These are phyloP conservation scores for Fomitiporia mediterranea DNA, from an alignment of 1,284 basidiomycete species.

Conservation along the genomic window DNA sequence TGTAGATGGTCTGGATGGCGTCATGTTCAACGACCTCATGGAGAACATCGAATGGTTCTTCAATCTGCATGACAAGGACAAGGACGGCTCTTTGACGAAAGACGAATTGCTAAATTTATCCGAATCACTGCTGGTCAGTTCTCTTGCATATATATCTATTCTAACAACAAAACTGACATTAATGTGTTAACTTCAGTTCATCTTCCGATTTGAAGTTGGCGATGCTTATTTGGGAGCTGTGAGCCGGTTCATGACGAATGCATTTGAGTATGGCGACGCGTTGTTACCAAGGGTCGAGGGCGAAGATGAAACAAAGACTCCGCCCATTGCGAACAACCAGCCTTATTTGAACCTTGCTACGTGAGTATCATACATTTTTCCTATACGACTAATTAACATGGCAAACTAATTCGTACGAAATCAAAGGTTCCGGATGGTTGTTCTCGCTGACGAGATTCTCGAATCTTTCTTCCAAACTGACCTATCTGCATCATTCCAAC, in stretches of 20 bases:
- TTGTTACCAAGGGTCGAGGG: conserved; percentile 53
- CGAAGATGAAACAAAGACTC: conserved; percentile 40
- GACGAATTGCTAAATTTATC: conserved; percentile 95
- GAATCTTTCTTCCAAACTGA: conserved; percentile 94
- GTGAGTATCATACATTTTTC: conserved; percentile 36
- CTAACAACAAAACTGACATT: neutral
- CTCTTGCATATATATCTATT: conserved; percentile 1
- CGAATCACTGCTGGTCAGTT: conserved; percentile 85
- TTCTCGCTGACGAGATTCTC: conserved; percentile 89
- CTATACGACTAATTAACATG: neutral
- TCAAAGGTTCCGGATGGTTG: conserved; percentile 91
- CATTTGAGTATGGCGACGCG: conserved; percentile 94
- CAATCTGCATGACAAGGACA: conserved; percentile 92
- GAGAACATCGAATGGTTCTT: conserved; percentile 99
- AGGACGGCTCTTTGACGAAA: conserved; percentile 91
- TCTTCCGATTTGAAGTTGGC: conserved; percentile 96
- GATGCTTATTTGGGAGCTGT: conserved; percentile 96
- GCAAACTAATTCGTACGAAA: neutral
- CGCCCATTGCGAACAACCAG: conserved; percentile 62
- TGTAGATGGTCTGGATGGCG: conserved; percentile 82
- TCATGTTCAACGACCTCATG: conserved; percentile 97
- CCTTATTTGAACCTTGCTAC: conserved; percentile 86
- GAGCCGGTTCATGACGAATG: conserved; percentile 94
- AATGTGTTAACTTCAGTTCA: conserved; percentile 77
- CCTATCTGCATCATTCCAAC: conserved; percentile 79